These are phyloP conservation scores for Lodderomyces margitis DNA, from an alignment of 1,139 yeast genomes.

Conservation along the genomic window DNA sequence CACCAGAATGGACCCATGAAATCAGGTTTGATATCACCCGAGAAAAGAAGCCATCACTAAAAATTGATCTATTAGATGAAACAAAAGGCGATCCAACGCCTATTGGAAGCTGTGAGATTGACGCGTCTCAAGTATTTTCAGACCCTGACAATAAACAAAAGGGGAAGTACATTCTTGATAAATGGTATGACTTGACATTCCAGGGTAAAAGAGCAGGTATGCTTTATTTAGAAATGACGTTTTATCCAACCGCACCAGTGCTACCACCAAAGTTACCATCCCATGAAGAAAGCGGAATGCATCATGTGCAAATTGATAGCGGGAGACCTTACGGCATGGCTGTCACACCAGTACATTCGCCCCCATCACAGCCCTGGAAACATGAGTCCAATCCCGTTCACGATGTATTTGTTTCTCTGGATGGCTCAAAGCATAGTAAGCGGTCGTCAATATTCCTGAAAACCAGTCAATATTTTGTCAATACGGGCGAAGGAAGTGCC, in stretches of 20 bases:
- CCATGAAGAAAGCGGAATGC: conserved; percentile 3
- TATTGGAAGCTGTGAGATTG: conserved; percentile 79
- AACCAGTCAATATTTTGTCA: conserved; percentile 8
- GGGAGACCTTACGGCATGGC: background rate
- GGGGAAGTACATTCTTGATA: conserved; percentile 72
- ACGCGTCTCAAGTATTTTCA: conserved; percentile 65
- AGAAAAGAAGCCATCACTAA: conserved; percentile 61
- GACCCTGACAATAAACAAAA: conserved; percentile 46
- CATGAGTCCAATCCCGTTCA: conserved; percentile 16
- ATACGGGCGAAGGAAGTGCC: conserved; percentile 1
- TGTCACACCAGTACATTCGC: conserved; percentile 3
- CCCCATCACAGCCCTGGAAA: conserved; percentile 16
- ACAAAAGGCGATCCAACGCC: conserved; percentile 83
- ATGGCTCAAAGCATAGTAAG: conserved; percentile 15
- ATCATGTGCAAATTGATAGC: background rate
- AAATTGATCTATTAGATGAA: conserved; percentile 80
- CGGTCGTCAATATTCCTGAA: conserved; percentile 18
- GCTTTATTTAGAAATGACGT: conserved; percentile 87
- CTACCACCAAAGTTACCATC: conserved; percentile 40
- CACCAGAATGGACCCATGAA: conserved; percentile 84
- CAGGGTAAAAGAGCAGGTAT: conserved; percentile 84
- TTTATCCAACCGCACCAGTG: conserved; percentile 64
- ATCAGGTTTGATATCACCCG: conserved; percentile 64
- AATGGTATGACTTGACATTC: conserved; percentile 73
- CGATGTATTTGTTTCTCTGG: conserved; percentile 29